phyloP scores from a whole-genome alignment of 495 filamentous ascomycete genomes.

The Chlorociboria aeruginascens region DNA sequence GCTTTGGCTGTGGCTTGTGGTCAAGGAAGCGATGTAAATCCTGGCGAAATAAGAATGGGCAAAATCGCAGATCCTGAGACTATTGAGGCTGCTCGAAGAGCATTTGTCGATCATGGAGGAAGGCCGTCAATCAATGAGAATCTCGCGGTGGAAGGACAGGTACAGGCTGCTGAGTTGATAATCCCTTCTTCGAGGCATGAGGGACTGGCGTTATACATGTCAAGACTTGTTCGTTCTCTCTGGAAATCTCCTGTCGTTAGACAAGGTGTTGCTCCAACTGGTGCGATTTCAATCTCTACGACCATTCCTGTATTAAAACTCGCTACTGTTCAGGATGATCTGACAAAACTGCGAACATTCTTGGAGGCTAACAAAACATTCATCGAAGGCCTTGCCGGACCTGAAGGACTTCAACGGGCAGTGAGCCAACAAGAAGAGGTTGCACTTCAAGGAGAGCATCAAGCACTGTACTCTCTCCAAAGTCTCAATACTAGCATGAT shows the following conservation, averaged over 20 bases:
- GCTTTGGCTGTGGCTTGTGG: slow-evolving; percentile 95
- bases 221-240: slow-evolving; percentile 69
- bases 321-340: slow-evolving; percentile 61
- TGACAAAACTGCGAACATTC: slow-evolving; percentile 68
- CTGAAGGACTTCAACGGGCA: slow-evolving; percentile 60
- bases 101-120: slow-evolving; percentile 83
- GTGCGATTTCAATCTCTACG: slow-evolving; percentile 48
- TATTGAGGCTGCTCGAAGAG: slow-evolving; percentile 68
- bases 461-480: slow-evolving; percentile 75
- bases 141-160: slow-evolving; percentile 45
- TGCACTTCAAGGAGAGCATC: slow-evolving; percentile 83
- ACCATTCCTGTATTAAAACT: slow-evolving; percentile 54
- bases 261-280: slow-evolving; percentile 30
- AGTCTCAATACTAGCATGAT: slow-evolving; percentile 74
- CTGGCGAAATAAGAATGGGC: slow-evolving; percentile 53
- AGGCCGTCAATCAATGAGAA: slow-evolving; percentile 68
- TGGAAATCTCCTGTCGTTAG: slow-evolving; percentile 57
- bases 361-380: slow-evolving; percentile 73
- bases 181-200: slow-evolving; percentile 79
- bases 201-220: slow-evolving; percentile 76
- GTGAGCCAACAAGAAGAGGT: slow-evolving; percentile 78
- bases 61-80: slow-evolving; percentile 70
- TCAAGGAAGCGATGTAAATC: slow-evolving; percentile 64
- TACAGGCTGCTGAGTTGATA: slow-evolving; percentile 60
- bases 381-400: slow-evolving; percentile 84